Conservation (phyloP, 2,329 filamentous ascomycete genomes). For the Monosporascus sp. region DNA sequence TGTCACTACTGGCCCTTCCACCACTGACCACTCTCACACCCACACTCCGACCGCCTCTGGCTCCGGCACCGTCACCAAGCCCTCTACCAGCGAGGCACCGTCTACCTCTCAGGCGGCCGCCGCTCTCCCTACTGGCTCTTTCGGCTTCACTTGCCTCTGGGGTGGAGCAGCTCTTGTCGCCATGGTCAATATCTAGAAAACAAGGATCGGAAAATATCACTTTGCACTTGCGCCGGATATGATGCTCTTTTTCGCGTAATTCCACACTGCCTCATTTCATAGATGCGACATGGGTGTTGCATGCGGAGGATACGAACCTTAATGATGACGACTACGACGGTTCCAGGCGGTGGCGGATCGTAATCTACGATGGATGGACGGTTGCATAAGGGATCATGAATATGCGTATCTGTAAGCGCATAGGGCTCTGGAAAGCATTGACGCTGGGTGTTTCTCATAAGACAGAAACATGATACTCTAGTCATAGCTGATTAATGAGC, state of each 20-base stretch:
- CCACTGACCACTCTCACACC: constrained; percentile 1
- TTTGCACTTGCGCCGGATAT: too few species aligned
- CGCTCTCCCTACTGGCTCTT: constrained; percentile 6
- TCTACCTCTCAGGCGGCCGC: constrained; percentile 1
- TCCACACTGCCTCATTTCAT: neutral
- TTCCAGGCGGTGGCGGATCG: neutral
- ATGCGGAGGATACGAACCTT: neutral
- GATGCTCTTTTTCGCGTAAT: neutral
- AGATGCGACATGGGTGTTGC: neutral
- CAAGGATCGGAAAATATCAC: too few species aligned
- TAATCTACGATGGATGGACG: neutral
- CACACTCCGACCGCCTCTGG: neutral
- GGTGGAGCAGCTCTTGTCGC: constrained; percentile 12
- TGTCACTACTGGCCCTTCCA: constrained; percentile 1
- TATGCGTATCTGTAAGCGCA: neutral
- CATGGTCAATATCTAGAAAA: constrained; percentile 13
- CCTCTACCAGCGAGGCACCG: neutral
- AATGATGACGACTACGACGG: neutral
- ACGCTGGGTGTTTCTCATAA: neutral
- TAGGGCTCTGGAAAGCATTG: neutral
- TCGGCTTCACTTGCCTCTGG: constrained; percentile 12
- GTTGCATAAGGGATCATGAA: neutral
- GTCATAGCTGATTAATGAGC: neutral
- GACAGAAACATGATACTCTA: neutral
- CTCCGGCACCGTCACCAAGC: neutral